Conservation (phyloP, 495 filamentous ascomycete genomes). For the Penicillium odoratum region DNA sequence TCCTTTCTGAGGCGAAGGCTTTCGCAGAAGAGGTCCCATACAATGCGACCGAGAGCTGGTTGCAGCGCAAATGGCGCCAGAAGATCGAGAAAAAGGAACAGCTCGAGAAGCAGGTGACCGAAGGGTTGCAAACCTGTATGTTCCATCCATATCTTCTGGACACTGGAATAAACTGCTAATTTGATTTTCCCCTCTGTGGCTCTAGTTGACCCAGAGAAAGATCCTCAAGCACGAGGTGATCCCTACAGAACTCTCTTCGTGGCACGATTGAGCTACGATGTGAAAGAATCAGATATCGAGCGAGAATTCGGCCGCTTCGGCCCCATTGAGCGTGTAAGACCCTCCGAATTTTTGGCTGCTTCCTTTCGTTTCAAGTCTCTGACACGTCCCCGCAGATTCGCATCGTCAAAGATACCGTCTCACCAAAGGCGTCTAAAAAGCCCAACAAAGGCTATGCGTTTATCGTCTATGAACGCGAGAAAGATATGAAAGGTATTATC, state of each 20-base stretch:
- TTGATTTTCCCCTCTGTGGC: neutral
- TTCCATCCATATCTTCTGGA: constrained; percentile 11
- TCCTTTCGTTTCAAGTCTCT: constrained; percentile 6
- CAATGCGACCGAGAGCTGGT: constrained; percentile 85
- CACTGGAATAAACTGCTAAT: constrained; percentile 9
- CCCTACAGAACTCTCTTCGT: constrained; percentile 95
- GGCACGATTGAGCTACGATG: constrained; percentile 83
- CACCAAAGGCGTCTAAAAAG: constrained; percentile 78
- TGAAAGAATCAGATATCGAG: constrained; percentile 85
- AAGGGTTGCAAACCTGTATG: constrained; percentile 71
- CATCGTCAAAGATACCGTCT: constrained; percentile 68
- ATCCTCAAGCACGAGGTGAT: constrained; percentile 86
- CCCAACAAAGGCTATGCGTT: constrained; percentile 91
- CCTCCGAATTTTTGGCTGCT: neutral
- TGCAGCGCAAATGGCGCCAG: constrained; percentile 78
- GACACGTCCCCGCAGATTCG: constrained; percentile 66
- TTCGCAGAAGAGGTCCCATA: constrained; percentile 74
- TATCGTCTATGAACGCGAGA: constrained; percentile 94
- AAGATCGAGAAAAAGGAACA: constrained; percentile 73
- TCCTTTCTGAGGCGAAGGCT: constrained; percentile 64
- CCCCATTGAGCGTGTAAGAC: constrained; percentile 81
- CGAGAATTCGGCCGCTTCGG: constrained; percentile 93
- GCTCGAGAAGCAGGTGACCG: constrained; percentile 60
- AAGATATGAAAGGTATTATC: constrained; percentile 97
- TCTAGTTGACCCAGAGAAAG: constrained; percentile 66